Percentiles rank a stretch among this genome's conserved stretches.
Evolutionary conservation across 139 green algal species (phyloP).

Genomic region (Closterium sp.): DNA sequence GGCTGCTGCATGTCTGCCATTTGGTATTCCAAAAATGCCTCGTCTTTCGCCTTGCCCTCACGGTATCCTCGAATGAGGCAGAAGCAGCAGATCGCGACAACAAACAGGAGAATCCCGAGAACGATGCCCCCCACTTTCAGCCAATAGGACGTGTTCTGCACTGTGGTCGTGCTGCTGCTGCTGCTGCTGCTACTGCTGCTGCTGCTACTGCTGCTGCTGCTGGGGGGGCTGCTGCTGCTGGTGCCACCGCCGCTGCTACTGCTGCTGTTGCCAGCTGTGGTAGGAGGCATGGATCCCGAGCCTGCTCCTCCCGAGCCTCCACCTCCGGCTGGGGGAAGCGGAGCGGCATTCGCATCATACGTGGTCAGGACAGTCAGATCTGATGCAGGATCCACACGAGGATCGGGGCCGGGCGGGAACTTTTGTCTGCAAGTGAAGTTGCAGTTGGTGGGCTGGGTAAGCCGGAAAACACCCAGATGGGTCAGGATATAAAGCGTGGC

Average conservation of each 20-base stretch:
- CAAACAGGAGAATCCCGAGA: neutral
- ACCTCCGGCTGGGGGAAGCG: neutral
- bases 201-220: neutral
- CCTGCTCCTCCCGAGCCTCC: neutral
- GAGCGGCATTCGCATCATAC: neutral
- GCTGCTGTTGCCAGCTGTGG: neutral
- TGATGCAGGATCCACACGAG: neutral
- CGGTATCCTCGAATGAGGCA: conserved; percentile 6
- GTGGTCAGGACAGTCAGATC: neutral
- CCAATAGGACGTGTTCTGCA: neutral
- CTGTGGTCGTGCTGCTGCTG: neutral
- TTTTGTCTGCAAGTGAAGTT: neutral
- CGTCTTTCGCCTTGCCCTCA: conserved; percentile 3
- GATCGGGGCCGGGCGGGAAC: neutral
- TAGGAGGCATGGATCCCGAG: neutral
- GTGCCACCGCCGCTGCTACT: neutral
- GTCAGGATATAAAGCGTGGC: neutral
- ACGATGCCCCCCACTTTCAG: neutral
- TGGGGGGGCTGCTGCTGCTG: neutral
- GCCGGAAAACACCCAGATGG: neutral
- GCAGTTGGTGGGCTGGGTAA: neutral
- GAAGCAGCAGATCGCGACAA: conserved; percentile 7
- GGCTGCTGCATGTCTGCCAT: neutral
- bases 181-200: neutral
- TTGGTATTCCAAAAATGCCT: neutral